Base-by-base conservation (phyloP, 257 asterid species). In the Paraleonurus japonicus region DNA sequence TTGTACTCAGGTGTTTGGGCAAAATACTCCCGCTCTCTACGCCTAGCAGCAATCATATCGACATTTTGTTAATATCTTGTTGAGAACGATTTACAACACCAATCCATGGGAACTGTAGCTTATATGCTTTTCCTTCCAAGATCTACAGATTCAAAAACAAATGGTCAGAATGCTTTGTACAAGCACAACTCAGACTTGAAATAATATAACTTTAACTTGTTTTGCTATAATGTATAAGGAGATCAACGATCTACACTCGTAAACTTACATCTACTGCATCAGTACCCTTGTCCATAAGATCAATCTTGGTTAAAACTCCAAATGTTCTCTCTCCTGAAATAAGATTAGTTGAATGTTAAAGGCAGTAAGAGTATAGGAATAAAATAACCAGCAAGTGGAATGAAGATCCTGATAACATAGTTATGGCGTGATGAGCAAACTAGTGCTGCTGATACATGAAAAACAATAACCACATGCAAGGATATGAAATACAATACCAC, bases 1-100 rank as follows among this genome's bases (percentile, higher is more conserved):
- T 77, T 91, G 85, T 91, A 94, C 78, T 89, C 99, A 2, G 95
- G 91, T 67, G 96, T 91, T 73, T 83, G 95, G 77, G 96, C 80
- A 84, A 94, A 94, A 82, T 94, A 94, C 76, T 94, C 98, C 58
- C 84, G 80, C 80, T 94, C 99, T 76, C 91, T 89, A 75, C 88
- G 96, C 81, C 98, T 83, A 78, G 99, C 96, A 74, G 96, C 96
- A 69, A 95, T 88, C 99, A 95, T 95, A 83, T 91, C 99, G 16
- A 89, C 96, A 60, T 87, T 91, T 94, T 94, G 80, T 94, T 94
- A 54, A 94, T 94, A 82, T 94, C 99, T 69, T 85, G 87, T 82
- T 94, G 99, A 70, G 97, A 94, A 57, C 99, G 96, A 76, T 94
- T 94, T 60, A 94, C 97, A 47, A 94, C 98, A 80, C 99, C 99